Evolutionary conservation across 2,329 filamentous ascomycete genomes (phyloP).

Genomic region (Coniochaeta sp.): DNA sequence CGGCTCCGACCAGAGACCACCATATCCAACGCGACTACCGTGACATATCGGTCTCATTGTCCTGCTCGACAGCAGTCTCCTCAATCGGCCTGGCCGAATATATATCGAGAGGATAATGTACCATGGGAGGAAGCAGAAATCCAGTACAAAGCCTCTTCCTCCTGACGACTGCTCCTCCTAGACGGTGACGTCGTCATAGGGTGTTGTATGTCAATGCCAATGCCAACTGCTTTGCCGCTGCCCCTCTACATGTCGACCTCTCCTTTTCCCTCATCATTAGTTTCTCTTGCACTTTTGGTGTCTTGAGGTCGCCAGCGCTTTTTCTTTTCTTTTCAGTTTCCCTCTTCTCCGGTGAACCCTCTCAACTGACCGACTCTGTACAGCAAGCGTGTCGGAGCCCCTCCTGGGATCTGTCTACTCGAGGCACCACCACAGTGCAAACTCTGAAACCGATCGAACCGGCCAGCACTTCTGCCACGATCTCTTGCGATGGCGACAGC

Average conservation of each 20-base stretch:
- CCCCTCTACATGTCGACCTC: not conserved
- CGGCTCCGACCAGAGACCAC: not conserved
- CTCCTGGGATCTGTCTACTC: not conserved
- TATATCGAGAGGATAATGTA: not conserved
- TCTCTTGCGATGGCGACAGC: not conserved
- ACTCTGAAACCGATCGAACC: not conserved
- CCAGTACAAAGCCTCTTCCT: not conserved
- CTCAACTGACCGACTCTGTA: not conserved
- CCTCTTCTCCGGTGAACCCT: not conserved
- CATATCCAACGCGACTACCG: not conserved
- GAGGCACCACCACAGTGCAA: not conserved
- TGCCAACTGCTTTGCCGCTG: not conserved
- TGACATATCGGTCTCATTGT: not conserved
- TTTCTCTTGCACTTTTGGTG: not conserved
- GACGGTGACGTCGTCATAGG: not conserved
- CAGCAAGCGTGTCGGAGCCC: not conserved
- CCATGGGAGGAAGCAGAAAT: conserved; percentile 3
- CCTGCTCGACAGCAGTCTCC: not conserved
- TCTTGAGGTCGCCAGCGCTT: not conserved
- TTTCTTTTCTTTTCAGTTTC: not conserved
- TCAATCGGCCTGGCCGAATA: not conserved
- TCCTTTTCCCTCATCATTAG: too few species aligned
- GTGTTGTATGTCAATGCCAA: not conserved
- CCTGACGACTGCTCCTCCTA: not conserved
- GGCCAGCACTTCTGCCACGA: not conserved